A percentile compares a stretch with the other conserved stretches of the same genome.
These are phyloP conservation scores for Crithidia bombi DNA, from an alignment of 208 protist species.

Conservation along the genomic window DNA sequence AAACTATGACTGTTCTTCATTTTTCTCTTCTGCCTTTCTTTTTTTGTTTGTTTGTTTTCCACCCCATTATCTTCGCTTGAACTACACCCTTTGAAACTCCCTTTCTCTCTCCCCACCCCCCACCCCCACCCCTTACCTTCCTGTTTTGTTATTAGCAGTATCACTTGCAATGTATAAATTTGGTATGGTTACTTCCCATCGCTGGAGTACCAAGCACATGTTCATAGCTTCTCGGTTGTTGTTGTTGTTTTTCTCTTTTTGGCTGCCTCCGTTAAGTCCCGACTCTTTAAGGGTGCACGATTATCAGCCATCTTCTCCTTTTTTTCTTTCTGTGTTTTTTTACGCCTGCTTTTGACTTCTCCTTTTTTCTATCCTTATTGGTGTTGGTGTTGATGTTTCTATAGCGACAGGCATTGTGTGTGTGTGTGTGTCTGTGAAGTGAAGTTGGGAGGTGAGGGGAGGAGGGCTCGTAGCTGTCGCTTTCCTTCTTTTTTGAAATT, in stretches of 20 bases:
- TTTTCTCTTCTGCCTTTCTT: conserved; percentile 3
- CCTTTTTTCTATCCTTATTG: neutral
- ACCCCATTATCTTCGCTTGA: neutral
- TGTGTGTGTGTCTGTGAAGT: too few species aligned
- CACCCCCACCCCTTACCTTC: neutral
- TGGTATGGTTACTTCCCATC: too few species aligned
- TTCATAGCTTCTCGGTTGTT: too few species aligned
- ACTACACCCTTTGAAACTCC: neutral
- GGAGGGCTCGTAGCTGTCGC: neutral
- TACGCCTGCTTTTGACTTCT: conserved; percentile 15
- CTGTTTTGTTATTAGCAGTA: neutral
- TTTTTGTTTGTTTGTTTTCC: neutral
- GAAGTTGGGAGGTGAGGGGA: too few species aligned
- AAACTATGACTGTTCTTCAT: neutral
- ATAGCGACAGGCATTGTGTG: too few species aligned
- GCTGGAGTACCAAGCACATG: too few species aligned
- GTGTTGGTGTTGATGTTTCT: too few species aligned
- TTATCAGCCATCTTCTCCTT: neutral
- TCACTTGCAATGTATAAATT: neutral
- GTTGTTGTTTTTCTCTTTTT: too few species aligned
- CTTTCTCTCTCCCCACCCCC: neutral
- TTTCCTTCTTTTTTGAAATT: conserved; percentile 2
- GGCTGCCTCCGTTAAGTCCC: too few species aligned
- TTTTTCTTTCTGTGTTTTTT: conserved; percentile 14
- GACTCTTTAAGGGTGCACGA: neutral